These are phyloP conservation scores for Leptomonas pyrrhocoris DNA, from an alignment of 208 protist genomes.

Conservation along the genomic window DNA sequence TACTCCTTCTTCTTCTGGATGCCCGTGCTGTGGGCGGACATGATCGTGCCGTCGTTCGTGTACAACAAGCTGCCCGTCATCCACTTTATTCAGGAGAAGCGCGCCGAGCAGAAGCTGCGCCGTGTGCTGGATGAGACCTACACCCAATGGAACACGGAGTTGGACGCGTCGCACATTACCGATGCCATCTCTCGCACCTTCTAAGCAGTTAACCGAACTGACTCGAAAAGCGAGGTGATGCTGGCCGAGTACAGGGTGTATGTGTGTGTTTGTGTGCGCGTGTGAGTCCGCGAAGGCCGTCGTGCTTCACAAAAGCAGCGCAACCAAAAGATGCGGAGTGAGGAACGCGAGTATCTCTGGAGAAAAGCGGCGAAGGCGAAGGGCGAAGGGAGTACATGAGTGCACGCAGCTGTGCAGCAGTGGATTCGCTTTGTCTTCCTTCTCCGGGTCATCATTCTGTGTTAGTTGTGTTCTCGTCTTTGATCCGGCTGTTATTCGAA, in stretches of 20 bases:
- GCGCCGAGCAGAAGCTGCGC: conserved; percentile 83
- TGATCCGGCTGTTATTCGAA: background rate
- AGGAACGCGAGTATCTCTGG: background rate
- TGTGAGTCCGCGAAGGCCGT: too few relatives aligned
- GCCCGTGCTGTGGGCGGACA: conserved; percentile 84
- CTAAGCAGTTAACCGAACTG: conserved; percentile 27
- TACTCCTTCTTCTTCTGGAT: conserved; percentile 92
- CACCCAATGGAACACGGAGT: conserved; percentile 83
- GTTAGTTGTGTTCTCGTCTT: conserved; percentile 5
- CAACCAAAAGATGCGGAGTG: background rate
- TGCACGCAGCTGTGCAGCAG: too few relatives aligned
- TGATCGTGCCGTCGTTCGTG: conserved; percentile 84
- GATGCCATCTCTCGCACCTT: conserved; percentile 85
- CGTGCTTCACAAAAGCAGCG: background rate
- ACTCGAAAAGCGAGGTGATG: conserved; percentile 1
- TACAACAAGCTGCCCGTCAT: conserved; percentile 90
- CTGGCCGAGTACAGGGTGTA: background rate
- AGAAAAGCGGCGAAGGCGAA: background rate
- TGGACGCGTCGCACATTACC: conserved; percentile 75
- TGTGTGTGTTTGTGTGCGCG: too few relatives aligned
- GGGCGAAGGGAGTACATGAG: too few relatives aligned
- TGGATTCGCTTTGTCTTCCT: too few relatives aligned
- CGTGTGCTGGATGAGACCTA: conserved; percentile 85
- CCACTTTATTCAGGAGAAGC: conserved; percentile 90
- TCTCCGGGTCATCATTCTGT: too few relatives aligned